Evolutionary conservation across 75 land plant species (phyloP), one percentile per base, ranked within the genome.

Genomic region (Sequoia sempervirens): DNA sequence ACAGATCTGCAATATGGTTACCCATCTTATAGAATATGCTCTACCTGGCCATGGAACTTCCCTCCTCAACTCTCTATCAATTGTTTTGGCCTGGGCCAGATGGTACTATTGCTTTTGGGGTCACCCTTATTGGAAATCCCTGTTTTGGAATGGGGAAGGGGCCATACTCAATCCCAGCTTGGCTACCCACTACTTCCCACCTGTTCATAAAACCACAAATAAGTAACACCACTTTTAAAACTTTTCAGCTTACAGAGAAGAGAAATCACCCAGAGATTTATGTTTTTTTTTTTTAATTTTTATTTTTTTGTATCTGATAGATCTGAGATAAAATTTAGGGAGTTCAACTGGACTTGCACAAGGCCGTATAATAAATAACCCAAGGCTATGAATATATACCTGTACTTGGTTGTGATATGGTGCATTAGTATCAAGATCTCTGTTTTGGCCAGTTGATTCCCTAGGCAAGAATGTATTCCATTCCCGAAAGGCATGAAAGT

Each of bases 381-480:
- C 18, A 54, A 0, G 17, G 17, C 4, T 54, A 18, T 54, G 0
- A 3, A 3, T 54, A 3, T 54, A 2, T 82, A 94, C 98, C 94
- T 95, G 85, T 87, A 95, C 76, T 92, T 93, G 52, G 99, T 94
- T 41, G 93, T 94, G 2, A 97, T 86, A 84, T 94, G 98, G 81
- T 97, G 96, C 32, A 91, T 85, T 81, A 95, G 76, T 10, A 94
- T 82, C 32, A 97, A 88, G 79, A 94, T 95, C 84, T 94, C 95
- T 37, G 96, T 87, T 86, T 97, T 92, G 40, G 98, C 99, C 26
- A 97, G 93, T 80, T 97, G 94, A 61, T 91, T 97, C 38, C 99
- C 99, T 2, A 96, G 98, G 80, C 98, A 97, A 5, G 98, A 86
- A 85, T 97, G 98, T 2, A 89, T 89, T 23, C 98, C 99, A 68